Conservation (phyloP, 2,329 filamentous ascomycete genomes). For the Lecanicillium sp. region DNA sequence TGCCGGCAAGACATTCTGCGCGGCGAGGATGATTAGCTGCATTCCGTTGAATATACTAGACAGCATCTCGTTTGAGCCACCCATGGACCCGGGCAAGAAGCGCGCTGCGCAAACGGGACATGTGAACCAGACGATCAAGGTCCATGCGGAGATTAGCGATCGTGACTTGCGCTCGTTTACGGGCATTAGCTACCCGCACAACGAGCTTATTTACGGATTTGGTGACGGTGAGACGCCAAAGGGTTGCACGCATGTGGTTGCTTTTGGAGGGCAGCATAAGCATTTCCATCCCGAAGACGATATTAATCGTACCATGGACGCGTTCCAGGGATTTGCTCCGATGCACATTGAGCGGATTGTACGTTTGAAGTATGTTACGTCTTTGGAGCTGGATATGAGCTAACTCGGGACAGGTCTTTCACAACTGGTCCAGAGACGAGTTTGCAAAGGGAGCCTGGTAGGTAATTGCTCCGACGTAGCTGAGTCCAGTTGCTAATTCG, state of each 20-base stretch:
- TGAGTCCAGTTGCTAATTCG: not conserved
- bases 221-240: slow-evolving; percentile 36
- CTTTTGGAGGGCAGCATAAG: slow-evolving; percentile 33
- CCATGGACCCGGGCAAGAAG: slow-evolving; percentile 25
- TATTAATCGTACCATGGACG: slow-evolving; percentile 22
- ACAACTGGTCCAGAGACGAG: slow-evolving; percentile 40
- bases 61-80: slow-evolving; percentile 31
- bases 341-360: slow-evolving; percentile 22
- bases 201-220: slow-evolving; percentile 33
- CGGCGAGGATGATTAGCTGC: slow-evolving; percentile 28
- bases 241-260: slow-evolving; percentile 39
- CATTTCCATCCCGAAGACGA: slow-evolving; percentile 36
- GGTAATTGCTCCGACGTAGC: slow-evolving; percentile 1
- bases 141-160: slow-evolving; percentile 35
- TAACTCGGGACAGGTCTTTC: slow-evolving; percentile 27
- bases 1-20: slow-evolving; percentile 20
- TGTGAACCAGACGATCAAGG: slow-evolving; percentile 37
- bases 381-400: not conserved
- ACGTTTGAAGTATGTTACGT: slow-evolving; percentile 6
- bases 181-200: slow-evolving; percentile 33
- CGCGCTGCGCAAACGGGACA: slow-evolving; percentile 30
- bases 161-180: slow-evolving; percentile 34
- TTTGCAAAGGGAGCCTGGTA: slow-evolving; percentile 36
- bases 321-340: slow-evolving; percentile 23
- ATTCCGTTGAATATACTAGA: slow-evolving; percentile 37